Evolutionary conservation across 2,329 filamentous ascomycete genomes (phyloP).

Genomic region (Paecilomyces variotii): DNA sequence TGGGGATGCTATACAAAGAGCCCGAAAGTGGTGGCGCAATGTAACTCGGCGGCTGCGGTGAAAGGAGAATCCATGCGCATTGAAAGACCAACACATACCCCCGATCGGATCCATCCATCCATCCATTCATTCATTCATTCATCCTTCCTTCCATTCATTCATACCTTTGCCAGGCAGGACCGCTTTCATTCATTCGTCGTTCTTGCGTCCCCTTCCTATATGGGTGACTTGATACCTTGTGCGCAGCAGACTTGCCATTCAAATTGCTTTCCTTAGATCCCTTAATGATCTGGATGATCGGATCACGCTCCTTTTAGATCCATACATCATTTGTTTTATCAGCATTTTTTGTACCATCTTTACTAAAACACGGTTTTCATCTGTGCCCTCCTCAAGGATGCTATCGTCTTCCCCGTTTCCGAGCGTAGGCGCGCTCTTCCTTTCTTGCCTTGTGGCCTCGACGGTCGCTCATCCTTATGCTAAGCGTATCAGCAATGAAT

Average conservation of each 20-base stretch:
- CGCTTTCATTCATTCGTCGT: not conserved
- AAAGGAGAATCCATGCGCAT: not conserved
- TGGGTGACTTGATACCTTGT: not conserved
- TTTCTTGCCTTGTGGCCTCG: conserved; percentile 17
- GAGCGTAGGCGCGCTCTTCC: conserved; percentile 22
- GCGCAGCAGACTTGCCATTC: not conserved
- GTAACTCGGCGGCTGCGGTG: not conserved
- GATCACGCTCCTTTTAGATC: not conserved
- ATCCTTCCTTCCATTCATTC: not conserved
- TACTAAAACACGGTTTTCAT: not conserved
- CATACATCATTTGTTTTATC: not conserved
- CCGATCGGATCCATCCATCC: not conserved
- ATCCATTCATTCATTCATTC: not conserved
- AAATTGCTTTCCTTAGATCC: not conserved
- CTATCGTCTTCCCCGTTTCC: conserved; percentile 17
- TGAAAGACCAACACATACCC: not conserved
- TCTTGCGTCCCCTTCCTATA: not conserved
- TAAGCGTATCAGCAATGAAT: conserved; percentile 6
- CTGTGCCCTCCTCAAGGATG: conserved; percentile 13
- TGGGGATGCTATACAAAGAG: not conserved
- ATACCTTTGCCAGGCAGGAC: not conserved
- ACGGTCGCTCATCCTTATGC: conserved; percentile 11
- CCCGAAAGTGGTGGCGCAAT: not conserved
- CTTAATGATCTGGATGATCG: conserved; percentile 1
- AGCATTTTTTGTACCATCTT: not conserved